Evolutionary conservation across 2,329 filamentous ascomycete species (phyloP).

Genomic region (Apiospora malaysiana): DNA sequence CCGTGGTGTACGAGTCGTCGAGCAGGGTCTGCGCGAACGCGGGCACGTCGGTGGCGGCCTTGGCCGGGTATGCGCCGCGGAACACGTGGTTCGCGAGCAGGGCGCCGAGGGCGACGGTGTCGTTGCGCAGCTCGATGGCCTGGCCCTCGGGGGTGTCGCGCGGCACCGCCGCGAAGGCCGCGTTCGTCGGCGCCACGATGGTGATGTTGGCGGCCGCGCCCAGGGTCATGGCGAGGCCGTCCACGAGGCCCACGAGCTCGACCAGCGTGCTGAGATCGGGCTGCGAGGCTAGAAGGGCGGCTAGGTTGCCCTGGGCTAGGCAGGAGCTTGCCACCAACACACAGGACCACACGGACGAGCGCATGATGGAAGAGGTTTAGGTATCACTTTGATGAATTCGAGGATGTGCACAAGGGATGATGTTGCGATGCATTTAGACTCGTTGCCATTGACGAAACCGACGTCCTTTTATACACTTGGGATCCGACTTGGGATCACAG

Average conservation of each 20-base stretch:
- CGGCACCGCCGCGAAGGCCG: constrained; percentile 40
- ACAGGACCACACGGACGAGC: constrained; percentile 20
- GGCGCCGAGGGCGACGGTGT: constrained; percentile 28
- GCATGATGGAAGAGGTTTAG: constrained; percentile 17
- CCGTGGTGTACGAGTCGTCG: constrained; percentile 38
- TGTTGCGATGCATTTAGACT: background rate
- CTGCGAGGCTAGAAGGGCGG: constrained; percentile 31
- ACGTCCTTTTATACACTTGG: constrained; percentile 19
- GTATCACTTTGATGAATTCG: background rate
- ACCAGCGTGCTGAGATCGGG: constrained; percentile 33
- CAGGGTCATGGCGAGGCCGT: constrained; percentile 39
- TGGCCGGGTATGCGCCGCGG: constrained; percentile 36
- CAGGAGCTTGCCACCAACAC: constrained; percentile 21
- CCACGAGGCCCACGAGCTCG: constrained; percentile 32
- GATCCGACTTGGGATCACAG: background rate
- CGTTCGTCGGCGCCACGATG: constrained; percentile 44
- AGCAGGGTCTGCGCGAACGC: constrained; percentile 39
- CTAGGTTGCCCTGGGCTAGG: constrained; percentile 31
- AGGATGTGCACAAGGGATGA: background rate
- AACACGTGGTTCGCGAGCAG: constrained; percentile 7
- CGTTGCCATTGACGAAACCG: background rate
- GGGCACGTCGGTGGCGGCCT: constrained; percentile 37
- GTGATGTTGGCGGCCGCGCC: constrained; percentile 39
- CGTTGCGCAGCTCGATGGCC: constrained; percentile 18
- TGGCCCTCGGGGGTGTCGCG: constrained; percentile 39